These are phyloP conservation scores for Claviceps paspali DNA, from an alignment of 2,329 filamentous ascomycete genomes.

Conservation along the genomic window DNA sequence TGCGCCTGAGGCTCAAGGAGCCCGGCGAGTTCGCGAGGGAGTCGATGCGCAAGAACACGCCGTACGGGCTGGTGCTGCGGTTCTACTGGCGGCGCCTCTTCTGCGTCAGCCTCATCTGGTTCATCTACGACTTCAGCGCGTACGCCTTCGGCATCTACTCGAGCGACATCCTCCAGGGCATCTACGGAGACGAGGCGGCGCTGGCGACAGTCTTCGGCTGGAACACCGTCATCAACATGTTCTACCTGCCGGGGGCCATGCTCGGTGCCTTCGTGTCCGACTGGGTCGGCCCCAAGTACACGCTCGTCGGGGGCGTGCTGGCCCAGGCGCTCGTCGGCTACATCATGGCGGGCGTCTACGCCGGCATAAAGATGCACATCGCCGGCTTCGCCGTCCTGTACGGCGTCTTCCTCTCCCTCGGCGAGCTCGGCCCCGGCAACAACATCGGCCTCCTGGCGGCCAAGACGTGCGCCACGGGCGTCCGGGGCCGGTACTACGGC, in stretches of 20 bases:
- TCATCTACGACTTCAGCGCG: constrained; percentile 75
- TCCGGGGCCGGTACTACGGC: constrained; percentile 60
- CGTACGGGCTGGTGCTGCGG: constrained; percentile 37
- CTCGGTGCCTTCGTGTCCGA: constrained; percentile 65
- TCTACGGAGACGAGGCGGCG: constrained; percentile 42
- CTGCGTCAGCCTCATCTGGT: constrained; percentile 64
- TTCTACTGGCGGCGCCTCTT: constrained; percentile 64
- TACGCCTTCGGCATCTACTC: constrained; percentile 84
- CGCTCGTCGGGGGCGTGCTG: constrained; percentile 54
- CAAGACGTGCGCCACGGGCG: constrained; percentile 76
- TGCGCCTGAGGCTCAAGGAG: constrained; percentile 61
- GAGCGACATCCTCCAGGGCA: constrained; percentile 52
- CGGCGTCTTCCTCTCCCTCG: constrained; percentile 23
- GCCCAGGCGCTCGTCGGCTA: constrained; percentile 69
- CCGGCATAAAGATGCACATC: constrained; percentile 41
- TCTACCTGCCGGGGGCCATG: constrained; percentile 74
- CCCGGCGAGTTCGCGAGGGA: constrained; percentile 62
- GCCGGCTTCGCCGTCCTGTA: constrained; percentile 22
- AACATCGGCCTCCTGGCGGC: constrained; percentile 80
- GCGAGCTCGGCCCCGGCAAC: constrained; percentile 63
- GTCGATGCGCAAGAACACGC: constrained; percentile 48
- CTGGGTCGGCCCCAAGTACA: constrained; percentile 61
- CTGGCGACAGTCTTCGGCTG: constrained; percentile 73
- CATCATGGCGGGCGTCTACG: constrained; percentile 73
- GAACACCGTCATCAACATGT: constrained; percentile 77